phyloP scores from a whole-genome alignment of 2,329 filamentous ascomycete genomes.

The Orbilia quercus region DNA sequence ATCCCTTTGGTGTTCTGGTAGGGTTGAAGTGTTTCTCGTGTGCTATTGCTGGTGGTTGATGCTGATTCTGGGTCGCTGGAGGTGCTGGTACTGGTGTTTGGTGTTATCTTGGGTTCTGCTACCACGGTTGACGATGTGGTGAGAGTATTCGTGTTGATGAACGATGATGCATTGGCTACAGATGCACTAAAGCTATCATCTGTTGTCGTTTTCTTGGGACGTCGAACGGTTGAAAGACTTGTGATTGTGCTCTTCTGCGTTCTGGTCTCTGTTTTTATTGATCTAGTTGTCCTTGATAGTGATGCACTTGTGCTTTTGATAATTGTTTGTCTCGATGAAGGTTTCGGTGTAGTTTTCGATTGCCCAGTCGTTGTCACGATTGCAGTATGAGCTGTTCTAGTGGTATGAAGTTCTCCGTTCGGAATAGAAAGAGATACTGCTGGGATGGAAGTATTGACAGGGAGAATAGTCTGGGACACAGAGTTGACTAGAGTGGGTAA shows the following conservation, averaged over 20 bases:
- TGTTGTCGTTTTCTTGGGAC: background rate
- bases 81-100: background rate
- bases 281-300: too few relatives aligned
- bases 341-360: too few relatives aligned
- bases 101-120: background rate
- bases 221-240: too few relatives aligned
- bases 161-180: too few relatives aligned
- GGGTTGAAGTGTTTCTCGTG: constrained; percentile 1
- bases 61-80: background rate
- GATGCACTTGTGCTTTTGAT: too few relatives aligned
- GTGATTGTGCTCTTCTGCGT: too few relatives aligned
- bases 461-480: background rate
- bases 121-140: background rate
- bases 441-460: background rate
- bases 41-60: background rate
- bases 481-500: background rate
- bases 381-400: background rate
- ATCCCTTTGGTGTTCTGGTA: constrained; percentile 27
- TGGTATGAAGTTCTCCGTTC: background rate
- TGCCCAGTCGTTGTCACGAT: background rate
- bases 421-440: background rate
- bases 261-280: too few relatives aligned
- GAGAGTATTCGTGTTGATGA: too few relatives aligned
- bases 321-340: too few relatives aligned
- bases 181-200: too few relatives aligned